phyloP scores from a whole-genome alignment of 805 yeast species.

The Lachancea sp. region DNA sequence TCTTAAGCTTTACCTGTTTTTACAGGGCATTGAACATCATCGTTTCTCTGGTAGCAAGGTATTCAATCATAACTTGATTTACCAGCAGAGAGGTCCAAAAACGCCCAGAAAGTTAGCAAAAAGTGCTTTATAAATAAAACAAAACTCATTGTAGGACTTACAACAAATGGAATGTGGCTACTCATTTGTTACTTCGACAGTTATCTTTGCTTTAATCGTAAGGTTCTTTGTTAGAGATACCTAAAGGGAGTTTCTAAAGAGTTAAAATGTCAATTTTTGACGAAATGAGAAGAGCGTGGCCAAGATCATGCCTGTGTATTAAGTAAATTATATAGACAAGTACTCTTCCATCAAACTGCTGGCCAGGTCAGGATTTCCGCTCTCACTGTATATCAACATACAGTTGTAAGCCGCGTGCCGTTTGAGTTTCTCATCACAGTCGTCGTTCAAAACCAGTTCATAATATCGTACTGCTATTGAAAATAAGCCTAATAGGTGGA shows the following conservation, averaged over 20 bases:
- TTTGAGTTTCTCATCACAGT: constrained; percentile 54
- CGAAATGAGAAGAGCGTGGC: neutral
- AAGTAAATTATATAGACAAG: constrained; percentile 40
- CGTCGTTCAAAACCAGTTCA: constrained; percentile 53
- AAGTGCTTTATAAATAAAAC: neutral
- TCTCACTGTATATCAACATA: constrained; percentile 62
- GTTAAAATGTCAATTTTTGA: neutral
- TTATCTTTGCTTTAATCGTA: too few relatives aligned
- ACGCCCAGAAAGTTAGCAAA: neutral
- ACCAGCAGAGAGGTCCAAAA: neutral
- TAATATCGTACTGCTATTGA: constrained; percentile 71
- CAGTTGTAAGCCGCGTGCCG: constrained; percentile 84
- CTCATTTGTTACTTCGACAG: constrained; percentile 1
- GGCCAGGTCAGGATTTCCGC: constrained; percentile 67
- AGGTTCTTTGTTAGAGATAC: too few relatives aligned
- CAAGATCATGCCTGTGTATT: neutral
- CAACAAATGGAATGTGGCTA: constrained; percentile 19
- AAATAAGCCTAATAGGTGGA: constrained; percentile 74
- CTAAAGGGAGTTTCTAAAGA: too few relatives aligned
- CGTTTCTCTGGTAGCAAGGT: too few relatives aligned
- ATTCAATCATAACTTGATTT: neutral
- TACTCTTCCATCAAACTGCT: constrained; percentile 57
- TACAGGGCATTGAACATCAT: neutral
- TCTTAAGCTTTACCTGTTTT: constrained; percentile 23
- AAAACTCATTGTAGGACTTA: constrained; percentile 10